phyloP scores from a whole-genome alignment of 441 rosid genomes.

The Populus tomentosa region DNA sequence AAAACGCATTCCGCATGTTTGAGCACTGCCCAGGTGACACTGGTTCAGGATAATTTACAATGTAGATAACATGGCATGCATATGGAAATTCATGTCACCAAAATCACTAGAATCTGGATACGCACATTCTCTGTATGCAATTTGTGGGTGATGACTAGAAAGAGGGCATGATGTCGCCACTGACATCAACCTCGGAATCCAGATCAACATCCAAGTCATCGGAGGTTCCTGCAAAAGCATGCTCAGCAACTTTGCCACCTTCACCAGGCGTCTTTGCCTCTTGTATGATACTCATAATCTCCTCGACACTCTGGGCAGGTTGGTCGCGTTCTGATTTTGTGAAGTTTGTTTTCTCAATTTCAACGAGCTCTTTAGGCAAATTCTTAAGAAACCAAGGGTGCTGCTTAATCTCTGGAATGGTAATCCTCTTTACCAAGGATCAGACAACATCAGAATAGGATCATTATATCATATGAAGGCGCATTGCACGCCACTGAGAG shows the following conservation, averaged over 20 bases:
- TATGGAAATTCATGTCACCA: neutral
- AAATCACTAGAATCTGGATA: too few species aligned
- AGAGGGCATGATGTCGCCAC: constrained; percentile 33
- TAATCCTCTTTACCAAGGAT: constrained; percentile 41
- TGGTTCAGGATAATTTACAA: neutral
- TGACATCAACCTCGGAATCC: constrained; percentile 46
- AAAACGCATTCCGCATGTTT: neutral
- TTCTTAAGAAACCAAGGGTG: constrained; percentile 67
- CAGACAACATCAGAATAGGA: neutral
- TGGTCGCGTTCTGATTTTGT: constrained; percentile 25
- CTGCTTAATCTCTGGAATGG: constrained; percentile 59
- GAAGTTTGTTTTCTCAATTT: constrained; percentile 46
- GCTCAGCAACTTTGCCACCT: constrained; percentile 29
- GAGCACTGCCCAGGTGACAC: neutral
- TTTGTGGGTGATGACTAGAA: constrained; percentile 8
- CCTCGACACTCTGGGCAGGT: constrained; percentile 52
- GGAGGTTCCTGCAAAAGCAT: constrained; percentile 26
- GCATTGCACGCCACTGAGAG: neutral
- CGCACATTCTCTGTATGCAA: neutral
- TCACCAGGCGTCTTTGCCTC: constrained; percentile 44
- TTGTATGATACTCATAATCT: constrained; percentile 46
- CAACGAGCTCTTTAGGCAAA: constrained; percentile 49
- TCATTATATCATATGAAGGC: neutral
- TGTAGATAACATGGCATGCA: neutral
- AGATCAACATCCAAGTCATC: constrained; percentile 43